Percentiles rank a stretch among this genome's conserved stretches.
Conservation (phyloP, 202 grass and related monocot genomes). For the Hordeum pubiflorum region DNA sequence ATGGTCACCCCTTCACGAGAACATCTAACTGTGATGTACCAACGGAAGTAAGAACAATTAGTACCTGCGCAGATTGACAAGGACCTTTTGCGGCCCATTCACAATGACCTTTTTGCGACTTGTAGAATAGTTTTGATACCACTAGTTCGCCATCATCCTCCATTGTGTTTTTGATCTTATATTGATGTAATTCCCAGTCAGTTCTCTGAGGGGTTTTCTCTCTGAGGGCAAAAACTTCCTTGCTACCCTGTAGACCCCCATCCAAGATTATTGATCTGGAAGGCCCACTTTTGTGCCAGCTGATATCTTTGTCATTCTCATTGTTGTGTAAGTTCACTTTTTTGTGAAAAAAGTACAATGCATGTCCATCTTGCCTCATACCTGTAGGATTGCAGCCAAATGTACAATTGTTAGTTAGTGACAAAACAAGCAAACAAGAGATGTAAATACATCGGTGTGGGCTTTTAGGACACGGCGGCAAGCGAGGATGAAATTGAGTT, state of each 20-base stretch:
- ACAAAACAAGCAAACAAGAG: background rate
- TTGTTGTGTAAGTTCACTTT: constrained; percentile 25
- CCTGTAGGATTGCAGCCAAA: constrained; percentile 40
- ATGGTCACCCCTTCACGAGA: background rate
- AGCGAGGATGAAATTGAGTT: no score
- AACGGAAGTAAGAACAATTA: constrained; percentile 2
- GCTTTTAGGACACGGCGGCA: no score
- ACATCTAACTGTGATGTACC: background rate
- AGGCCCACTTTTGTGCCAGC: constrained; percentile 48
- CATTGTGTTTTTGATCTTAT: constrained; percentile 34
- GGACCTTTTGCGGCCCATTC: background rate
- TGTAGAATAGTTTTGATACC: constrained; percentile 61
- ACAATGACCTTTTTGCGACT: constrained; percentile 10
- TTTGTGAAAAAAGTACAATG: constrained; percentile 81
- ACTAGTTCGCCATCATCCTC: constrained; percentile 47
- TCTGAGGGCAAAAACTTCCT: constrained; percentile 36
- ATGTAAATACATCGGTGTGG: background rate
- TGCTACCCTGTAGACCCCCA: constrained; percentile 46
- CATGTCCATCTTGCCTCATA: constrained; percentile 46
- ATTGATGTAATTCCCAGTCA: constrained; percentile 67
- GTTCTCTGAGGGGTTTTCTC: constrained; percentile 27
- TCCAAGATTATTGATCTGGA: constrained; percentile 43
- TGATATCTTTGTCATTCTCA: constrained; percentile 28
- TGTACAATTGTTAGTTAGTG: background rate
- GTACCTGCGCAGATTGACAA: constrained; percentile 17